Percentiles rank a stretch among this genome's conserved stretches.
These are phyloP conservation scores for Aphanomyces cochlioides DNA, from an alignment of 352 stramenopile genomes.

Conservation along the genomic window DNA sequence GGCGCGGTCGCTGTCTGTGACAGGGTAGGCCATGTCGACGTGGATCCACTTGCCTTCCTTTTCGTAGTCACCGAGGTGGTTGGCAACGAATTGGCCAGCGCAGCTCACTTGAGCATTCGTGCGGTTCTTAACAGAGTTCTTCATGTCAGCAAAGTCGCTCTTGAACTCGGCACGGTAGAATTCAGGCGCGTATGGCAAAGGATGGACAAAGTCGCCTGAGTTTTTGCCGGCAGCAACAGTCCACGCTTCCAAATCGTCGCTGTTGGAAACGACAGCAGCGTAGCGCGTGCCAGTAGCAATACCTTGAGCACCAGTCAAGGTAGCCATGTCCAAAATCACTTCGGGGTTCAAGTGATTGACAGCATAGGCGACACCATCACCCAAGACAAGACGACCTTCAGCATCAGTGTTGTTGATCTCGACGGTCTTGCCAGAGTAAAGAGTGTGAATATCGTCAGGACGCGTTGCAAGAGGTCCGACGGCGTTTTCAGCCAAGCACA, in stretches of 20 bases:
- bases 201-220: conserved; percentile 90
- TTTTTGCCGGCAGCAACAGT: conserved; percentile 76
- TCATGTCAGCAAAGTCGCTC: conserved; percentile 94
- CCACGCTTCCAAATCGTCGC: conserved; percentile 78
- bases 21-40: conserved; percentile 94
- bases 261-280: conserved; percentile 90
- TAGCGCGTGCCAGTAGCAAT: conserved; percentile 90
- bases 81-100: conserved; percentile 94
- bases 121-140: conserved; percentile 94
- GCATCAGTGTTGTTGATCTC: conserved; percentile 98
- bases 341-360: conserved; percentile 87
- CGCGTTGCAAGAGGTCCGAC: conserved; percentile 85
- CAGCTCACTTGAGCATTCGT: conserved; percentile 90
- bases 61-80: conserved; percentile 86
- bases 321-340: conserved; percentile 95
- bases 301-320: conserved; percentile 92
- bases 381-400: conserved; percentile 92
- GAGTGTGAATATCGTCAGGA: conserved; percentile 92
- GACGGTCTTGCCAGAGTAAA: conserved; percentile 94
- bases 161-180: conserved; percentile 91
- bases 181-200: conserved; percentile 91
- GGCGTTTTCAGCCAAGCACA: conserved; percentile 94
- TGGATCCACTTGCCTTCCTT: conserved; percentile 88
- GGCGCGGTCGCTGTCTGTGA: conserved; percentile 63
- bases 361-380: conserved; percentile 91